Evolutionary conservation across 805 yeast species (phyloP), one percentile per base, ranked within the genome.

Genomic region (Millerozyma acaciae): DNA sequence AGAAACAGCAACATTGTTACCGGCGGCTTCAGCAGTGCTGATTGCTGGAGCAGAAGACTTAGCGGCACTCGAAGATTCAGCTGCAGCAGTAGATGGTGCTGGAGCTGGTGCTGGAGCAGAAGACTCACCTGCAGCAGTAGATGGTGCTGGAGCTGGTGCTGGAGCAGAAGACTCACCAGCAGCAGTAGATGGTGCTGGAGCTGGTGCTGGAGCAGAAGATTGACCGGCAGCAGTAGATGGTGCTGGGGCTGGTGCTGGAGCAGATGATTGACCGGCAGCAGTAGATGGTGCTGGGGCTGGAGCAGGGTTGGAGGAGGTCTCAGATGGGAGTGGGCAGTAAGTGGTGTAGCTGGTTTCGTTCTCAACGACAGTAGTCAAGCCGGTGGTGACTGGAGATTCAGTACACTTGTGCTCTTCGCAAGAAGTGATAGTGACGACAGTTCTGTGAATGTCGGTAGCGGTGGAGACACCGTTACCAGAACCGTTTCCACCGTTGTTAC

Each of bases 301-400:
- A 4, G 35, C 14, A 8, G 20, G 20, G 13, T 12, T 15, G 13
- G 26, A 23, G 6, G 26, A 23, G 6, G 14, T 21, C 7, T 16
- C 21, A 16, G 13, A 6, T 4, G 55, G 47, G n/a, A 43, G 39
- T 36, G 68, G 68, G 40, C 66, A 60, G 47, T 48, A 51, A 24
- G 68, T 61, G 38, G 68, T 58, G 53, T 59, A 71, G 32, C 45
- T 39, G 25, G 55, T 51, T 26, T 46, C 43, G 14, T 41, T 39
- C 28, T 55, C 25, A 21, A 55, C 48, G 16, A 50, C 42, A 22
- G 48, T 33, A 10, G 55, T 46, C 6, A 50, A 28, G 30, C 68
- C 68, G 33, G 63, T 53, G 33, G 68, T 60, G 23, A 50, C 50
- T 12, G 60, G 44, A 23, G 34, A 47, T 14, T 28, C 26, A 5